Percentiles rank a stretch among this genome's conserved stretches.
Conservation (phyloP, 441 rosid species). For the Monsonia emarginata region DNA sequence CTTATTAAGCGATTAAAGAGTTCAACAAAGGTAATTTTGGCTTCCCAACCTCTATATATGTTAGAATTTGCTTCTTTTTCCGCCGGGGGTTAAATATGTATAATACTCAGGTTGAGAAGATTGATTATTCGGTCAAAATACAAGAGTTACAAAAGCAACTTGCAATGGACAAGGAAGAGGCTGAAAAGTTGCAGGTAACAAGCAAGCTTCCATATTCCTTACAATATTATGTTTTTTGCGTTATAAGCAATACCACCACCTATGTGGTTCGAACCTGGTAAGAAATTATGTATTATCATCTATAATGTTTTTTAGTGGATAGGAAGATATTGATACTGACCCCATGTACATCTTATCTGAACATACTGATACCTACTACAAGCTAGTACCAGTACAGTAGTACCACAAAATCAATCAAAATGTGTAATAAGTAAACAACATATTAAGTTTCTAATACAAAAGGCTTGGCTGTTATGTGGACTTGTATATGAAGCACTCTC, state of each 20-base stretch:
- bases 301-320: not conserved
- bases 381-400: too few relatives aligned
- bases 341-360: not conserved
- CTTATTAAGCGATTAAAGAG: conserved; percentile 49
- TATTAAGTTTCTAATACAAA: too few relatives aligned
- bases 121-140: conserved; percentile 68
- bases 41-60: not conserved
- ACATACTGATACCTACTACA: not conserved
- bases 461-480: too few relatives aligned
- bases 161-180: conserved; percentile 83
- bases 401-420: too few relatives aligned
- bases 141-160: conserved; percentile 85
- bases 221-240: too few relatives aligned
- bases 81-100: not conserved
- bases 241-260: too few relatives aligned
- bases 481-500: too few relatives aligned
- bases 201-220: conserved; percentile 4
- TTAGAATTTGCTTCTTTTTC: conserved; percentile 13
- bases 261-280: too few relatives aligned
- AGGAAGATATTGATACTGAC: not conserved
- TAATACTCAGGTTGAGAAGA: conserved; percentile 55
- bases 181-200: conserved; percentile 66
- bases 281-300: not conserved
- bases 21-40: conserved; percentile 52
- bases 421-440: too few relatives aligned